Base-by-base conservation (phyloP, 78 protist genomes). In the Pigoraptor vietnamica region DNA sequence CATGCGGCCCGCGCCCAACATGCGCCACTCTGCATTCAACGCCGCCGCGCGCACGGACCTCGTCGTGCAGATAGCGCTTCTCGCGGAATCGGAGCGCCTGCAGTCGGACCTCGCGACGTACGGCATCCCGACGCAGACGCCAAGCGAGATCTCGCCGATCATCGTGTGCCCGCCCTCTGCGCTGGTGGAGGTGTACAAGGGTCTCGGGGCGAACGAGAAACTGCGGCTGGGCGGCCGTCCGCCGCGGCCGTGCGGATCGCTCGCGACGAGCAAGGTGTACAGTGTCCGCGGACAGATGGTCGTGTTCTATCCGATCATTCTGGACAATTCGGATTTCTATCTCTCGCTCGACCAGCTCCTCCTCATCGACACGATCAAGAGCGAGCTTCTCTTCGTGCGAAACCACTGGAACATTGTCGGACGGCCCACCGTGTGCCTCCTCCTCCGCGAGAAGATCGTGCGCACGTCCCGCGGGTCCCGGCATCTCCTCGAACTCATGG, bases 61-160 rank as follows among this genome's bases (percentile, higher is more conserved):
- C 23, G 92, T 90, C 55, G 92, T 90, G 1, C 92, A 90, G 86
- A 55, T 90, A 1, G 92, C 92, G 10, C 79, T 90, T 0, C 10
- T 90, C 21, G 87, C 92, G 1, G 92, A 90, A 40, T 81, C 40
- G 23, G 89, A 79, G 29, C 37, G 32, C 10, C 88, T 90, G 79
- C 92, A 90, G 87, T 10, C 92, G 25, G 55, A 32, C 24, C 40
- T 90, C 86, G 88, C 37, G 14, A 90, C 88, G 10, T 90, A 90
- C 92, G 92, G 92, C n/a, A 90, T 90, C 35, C 1, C 40, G 79
- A 90, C 92, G 19, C 92, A 90, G 40, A 82, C 88, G 25, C 92
- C n/a, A 23, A 24, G 33, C 9, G 83, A 90, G 24, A 90, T 90
- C 87, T 88, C 81, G 24, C 92, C 92, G 23, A 90, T 82, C 82